Evolutionary conservation across 306 rosid genomes (phyloP), one percentile per base, ranked within the genome.

Genomic region (Canavalia ensiformis): DNA sequence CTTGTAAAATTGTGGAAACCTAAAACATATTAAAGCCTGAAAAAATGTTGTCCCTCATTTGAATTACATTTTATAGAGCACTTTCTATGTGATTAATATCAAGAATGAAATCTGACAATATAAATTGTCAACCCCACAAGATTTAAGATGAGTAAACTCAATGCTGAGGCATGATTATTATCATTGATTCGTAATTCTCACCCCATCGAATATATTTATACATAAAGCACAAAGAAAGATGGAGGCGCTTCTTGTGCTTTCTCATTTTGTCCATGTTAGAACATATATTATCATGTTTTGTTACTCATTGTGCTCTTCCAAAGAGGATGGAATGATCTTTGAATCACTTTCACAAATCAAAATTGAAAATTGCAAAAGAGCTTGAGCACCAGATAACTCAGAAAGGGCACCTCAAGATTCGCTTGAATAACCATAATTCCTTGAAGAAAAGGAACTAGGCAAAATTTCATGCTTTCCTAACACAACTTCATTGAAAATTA

Each of bases 381-480:
- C 80, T 60, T 76, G 71, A 60, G 10, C 60, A n/a, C 8, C 71
- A 46, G 37, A 65, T 75, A 46, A 45, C 71, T 45, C 58, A 47
- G 52, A 69, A 47, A 69, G 30, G 44, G 62, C 47, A 67, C 52
- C 30, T 39, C 0, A 13, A 12, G 29, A 62, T 59, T 75, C 69
- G 8, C 79, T 72, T 59, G 3, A 5, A 18, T 18, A 18, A 59
- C 62, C 59, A 29, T 1, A 31, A 49, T 51, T 82, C 56, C 60
- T 18, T 75, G 45, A 28, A 52, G 30, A 44, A 68, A 65, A 9
- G 41, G 31, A 56, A 75, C 59, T 72, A 42, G 7, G 7, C 34
- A 34, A 31, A 64, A 35, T 33, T 34, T 11, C 13, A 60, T 49
- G 68, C 55, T 68, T 58, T 44, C 25, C 18, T 2, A 34, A 5